A percentile compares a stretch with the other conserved stretches of the same genome.
Evolutionary conservation across 192 early-diverging fungal genomes (phyloP).

Genomic region (Entomortierella parvispora): DNA sequence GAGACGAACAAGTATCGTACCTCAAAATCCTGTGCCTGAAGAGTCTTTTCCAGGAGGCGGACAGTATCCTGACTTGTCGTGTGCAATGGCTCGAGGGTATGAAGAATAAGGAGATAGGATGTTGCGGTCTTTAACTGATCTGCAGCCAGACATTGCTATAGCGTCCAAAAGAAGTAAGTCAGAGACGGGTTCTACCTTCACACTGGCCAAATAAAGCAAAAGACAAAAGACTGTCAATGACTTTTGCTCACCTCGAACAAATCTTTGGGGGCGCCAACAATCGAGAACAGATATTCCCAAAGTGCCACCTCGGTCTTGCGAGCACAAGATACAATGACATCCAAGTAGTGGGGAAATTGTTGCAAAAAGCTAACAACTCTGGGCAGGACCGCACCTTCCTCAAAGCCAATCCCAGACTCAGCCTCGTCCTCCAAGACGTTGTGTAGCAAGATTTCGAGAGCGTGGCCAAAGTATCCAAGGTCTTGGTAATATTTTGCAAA

Average conservation of each 20-base stretch:
- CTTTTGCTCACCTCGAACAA: constrained; percentile 78
- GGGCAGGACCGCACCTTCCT: constrained; percentile 70
- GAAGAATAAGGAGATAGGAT: constrained; percentile 91
- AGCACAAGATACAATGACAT: constrained; percentile 94
- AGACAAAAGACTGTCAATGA: constrained; percentile 7
- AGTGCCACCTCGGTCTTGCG: constrained; percentile 95
- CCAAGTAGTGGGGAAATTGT: constrained; percentile 81
- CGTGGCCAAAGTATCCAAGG: constrained; percentile 90
- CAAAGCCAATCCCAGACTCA: constrained; percentile 57
- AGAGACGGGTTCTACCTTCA: neutral
- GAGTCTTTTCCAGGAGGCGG: constrained; percentile 74
- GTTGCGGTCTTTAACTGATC: constrained; percentile 85
- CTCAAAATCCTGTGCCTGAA: constrained; percentile 82
- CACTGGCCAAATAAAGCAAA: constrained; percentile 1
- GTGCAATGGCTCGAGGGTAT: constrained; percentile 82
- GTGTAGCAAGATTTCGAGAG: constrained; percentile 92
- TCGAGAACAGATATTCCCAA: constrained; percentile 89
- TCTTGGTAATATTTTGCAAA: constrained; percentile 79
- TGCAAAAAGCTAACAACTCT: constrained; percentile 80
- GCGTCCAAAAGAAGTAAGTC: neutral
- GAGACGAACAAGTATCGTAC: constrained; percentile 35
- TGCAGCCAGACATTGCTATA: constrained; percentile 73
- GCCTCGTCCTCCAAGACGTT: constrained; percentile 87
- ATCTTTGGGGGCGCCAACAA: constrained; percentile 83
- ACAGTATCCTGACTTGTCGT: constrained; percentile 64